These are phyloP conservation scores for Juglanconis sp. DNA, from an alignment of 2,329 filamentous ascomycete genomes.

Conservation along the genomic window DNA sequence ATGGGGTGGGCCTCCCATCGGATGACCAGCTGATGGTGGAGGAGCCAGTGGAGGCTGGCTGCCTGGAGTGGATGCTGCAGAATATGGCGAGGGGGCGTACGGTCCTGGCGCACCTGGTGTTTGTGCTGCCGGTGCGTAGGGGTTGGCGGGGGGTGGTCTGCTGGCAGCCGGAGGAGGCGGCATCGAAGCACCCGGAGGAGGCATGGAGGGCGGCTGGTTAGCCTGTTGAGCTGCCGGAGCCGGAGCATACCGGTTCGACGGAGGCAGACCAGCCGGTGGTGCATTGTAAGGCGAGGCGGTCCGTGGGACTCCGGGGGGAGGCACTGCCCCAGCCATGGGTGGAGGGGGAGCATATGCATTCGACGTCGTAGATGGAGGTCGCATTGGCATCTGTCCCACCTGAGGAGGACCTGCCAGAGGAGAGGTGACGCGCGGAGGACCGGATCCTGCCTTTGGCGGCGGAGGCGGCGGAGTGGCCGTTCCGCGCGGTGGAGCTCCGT, in stretches of 20 bases:
- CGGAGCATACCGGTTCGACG: constrained; percentile 73
- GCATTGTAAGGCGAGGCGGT: constrained; percentile 84
- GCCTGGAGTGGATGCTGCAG: constrained; percentile 37
- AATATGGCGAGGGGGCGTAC: constrained; percentile 59
- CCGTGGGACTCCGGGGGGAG: constrained; percentile 61
- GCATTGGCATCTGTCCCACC: constrained; percentile 39
- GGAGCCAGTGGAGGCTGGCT: constrained; percentile 36
- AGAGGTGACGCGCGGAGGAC: constrained; percentile 68
- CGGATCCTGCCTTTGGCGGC: constrained; percentile 72
- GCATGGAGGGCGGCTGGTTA: constrained; percentile 36
- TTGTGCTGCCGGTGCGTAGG: constrained; percentile 42
- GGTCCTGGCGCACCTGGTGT: constrained; percentile 34
- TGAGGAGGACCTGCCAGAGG: constrained; percentile 60
- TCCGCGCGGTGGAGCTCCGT: constrained; percentile 51
- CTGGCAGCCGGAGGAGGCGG: constrained; percentile 40
- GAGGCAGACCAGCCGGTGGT: constrained; percentile 67
- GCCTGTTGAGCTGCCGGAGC: constrained; percentile 55
- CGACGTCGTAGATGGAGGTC: constrained; percentile 55
- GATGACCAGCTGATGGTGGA: constrained; percentile 37
- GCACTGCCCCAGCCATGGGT: constrained; percentile 29
- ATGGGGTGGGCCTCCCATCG: constrained; percentile 35
- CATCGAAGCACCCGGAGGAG: constrained; percentile 29
- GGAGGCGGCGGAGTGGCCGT: constrained; percentile 73
- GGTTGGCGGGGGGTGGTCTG: constrained; percentile 45
- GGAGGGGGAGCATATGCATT: constrained; percentile 64